Evolutionary conservation across 805 yeast genomes (phyloP).

Genomic region (Metschnikowia lochheadii): DNA sequence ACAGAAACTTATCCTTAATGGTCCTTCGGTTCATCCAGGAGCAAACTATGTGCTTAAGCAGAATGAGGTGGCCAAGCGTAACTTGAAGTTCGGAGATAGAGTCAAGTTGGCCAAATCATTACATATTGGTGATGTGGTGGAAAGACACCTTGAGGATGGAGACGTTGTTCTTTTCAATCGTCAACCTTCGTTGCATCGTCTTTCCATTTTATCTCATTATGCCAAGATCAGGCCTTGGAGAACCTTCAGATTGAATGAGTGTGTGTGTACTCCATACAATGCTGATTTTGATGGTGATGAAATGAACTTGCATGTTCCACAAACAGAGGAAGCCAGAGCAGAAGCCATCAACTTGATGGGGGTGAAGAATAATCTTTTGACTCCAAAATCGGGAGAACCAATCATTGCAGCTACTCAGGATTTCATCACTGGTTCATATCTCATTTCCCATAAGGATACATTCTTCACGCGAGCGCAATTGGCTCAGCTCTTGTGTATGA

Average conservation of each 20-base stretch:
- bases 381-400: constrained; percentile 98
- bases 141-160: constrained; percentile 95
- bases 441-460: constrained; percentile 89
- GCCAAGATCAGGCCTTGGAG: constrained; percentile 98
- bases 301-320: constrained; percentile 98
- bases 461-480: constrained; percentile 86
- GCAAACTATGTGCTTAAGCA: constrained; percentile 87
- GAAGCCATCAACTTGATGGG: constrained; percentile 99
- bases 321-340: constrained; percentile 97
- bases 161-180: constrained; percentile 94
- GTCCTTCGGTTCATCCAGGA: constrained; percentile 91
- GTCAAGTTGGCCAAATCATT: constrained; percentile 69
- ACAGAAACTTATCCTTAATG: constrained; percentile 69
- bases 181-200: constrained; percentile 95
- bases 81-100: constrained; percentile 84
- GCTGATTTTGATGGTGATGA: constrained; percentile 99
- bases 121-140: constrained; percentile 87
- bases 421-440: constrained; percentile 93
- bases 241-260: constrained; percentile 92
- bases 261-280: constrained; percentile 98
- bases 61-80: constrained; percentile 82
- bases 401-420: constrained; percentile 99
- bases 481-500: constrained; percentile 82
- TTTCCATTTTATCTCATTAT: constrained; percentile 90
- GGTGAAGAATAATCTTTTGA: constrained; percentile 86